Base-by-base conservation (phyloP, 2,329 filamentous ascomycete species). In the Colletotrichum sansevieriae region DNA sequence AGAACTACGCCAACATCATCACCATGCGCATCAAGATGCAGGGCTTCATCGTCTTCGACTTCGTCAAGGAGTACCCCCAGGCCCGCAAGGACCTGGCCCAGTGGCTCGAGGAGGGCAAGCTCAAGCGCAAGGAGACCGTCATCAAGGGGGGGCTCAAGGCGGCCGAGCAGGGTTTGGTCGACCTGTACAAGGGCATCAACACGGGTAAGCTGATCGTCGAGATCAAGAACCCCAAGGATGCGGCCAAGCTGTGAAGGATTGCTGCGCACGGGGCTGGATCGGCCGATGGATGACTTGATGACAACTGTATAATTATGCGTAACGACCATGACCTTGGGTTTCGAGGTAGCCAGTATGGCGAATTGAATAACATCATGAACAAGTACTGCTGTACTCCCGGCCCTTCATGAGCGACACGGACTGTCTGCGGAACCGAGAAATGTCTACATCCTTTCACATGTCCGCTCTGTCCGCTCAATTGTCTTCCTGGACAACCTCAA, bases 1-100 rank as follows among this genome's bases (percentile, higher is more conserved):
- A 84, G 79, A 85, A 88, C 75, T 84, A 87, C 74, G 77, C 79
- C 58, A 84, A 84, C 78, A 81, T 87, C 61, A 80, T 87, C 49
- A 76, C 80, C 6, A 87, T 87, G 83, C 80, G 87, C 68, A 85
- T 89, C 75, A 84, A 81, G 61, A 88, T 92, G 83, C 84, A 91
- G 79, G 91, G 91, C 0, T 94, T 95, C 79, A 90, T 94, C 70
- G 86, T 93, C 56, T 87, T 92, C 63, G 92, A 94, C 76, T 92
- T 85, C 74, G 79, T 77, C 4, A 80, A 85, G 60, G 83, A 90
- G 74, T 92, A 86, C 75, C 75, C 83, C 0, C 77, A 80, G 47
- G 92, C 90, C 1, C 79, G 86, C 72, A 81, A 85, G 75, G 84
- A 93, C 73, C 80, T 94, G 13, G 84, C 85, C 1, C 78, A 86